phyloP scores from a whole-genome alignment of 2,329 filamentous ascomycete genomes.

The Paradendryphiella salina region DNA sequence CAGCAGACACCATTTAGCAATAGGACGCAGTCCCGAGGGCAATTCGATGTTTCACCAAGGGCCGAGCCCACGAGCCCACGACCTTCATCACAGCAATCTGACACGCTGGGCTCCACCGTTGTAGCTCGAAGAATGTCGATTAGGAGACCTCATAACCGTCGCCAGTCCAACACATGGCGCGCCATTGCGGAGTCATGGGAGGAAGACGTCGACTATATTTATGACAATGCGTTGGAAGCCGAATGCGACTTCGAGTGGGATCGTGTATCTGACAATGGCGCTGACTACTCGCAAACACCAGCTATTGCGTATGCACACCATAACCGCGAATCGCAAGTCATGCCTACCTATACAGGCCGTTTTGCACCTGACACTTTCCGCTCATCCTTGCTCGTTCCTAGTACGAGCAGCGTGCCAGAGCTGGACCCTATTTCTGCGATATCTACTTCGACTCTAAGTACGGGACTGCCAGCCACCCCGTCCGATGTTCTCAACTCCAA shows the following conservation, averaged over 20 bases:
- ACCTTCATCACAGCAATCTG: slow-evolving; percentile 49
- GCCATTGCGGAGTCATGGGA: slow-evolving; percentile 58
- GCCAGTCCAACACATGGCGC: slow-evolving; percentile 42
- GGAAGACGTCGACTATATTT: slow-evolving; percentile 65
- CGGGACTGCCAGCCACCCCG: slow-evolving; percentile 37
- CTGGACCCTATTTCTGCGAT: slow-evolving; percentile 41
- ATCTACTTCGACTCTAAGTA: slow-evolving; percentile 39
- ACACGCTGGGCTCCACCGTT: slow-evolving; percentile 51
- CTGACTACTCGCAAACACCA: slow-evolving; percentile 42
- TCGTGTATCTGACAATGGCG: slow-evolving; percentile 35
- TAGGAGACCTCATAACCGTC: slow-evolving; percentile 26
- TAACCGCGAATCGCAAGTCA: slow-evolving; percentile 5
- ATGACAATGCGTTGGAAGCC: slow-evolving; percentile 63
- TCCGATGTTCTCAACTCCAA: slow-evolving; percentile 27
- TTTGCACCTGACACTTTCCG: slow-evolving; percentile 29
- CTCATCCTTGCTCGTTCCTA: slow-evolving; percentile 36
- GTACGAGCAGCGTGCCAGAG: slow-evolving; percentile 38
- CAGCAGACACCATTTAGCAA: slow-evolving; percentile 27
- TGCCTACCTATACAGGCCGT: slow-evolving; percentile 10
- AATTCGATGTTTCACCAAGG: slow-evolving; percentile 32
- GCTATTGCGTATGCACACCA: slow-evolving; percentile 9
- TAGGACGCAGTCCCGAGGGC: slow-evolving; percentile 25
- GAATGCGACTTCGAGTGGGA: slow-evolving; percentile 65
- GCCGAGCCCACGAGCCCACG: slow-evolving; percentile 30
- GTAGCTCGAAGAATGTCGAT: slow-evolving; percentile 31